Evolutionary conservation across 257 asterid genomes (phyloP), one percentile per base, ranked within the genome.

Genomic region (Scutellaria minor): DNA sequence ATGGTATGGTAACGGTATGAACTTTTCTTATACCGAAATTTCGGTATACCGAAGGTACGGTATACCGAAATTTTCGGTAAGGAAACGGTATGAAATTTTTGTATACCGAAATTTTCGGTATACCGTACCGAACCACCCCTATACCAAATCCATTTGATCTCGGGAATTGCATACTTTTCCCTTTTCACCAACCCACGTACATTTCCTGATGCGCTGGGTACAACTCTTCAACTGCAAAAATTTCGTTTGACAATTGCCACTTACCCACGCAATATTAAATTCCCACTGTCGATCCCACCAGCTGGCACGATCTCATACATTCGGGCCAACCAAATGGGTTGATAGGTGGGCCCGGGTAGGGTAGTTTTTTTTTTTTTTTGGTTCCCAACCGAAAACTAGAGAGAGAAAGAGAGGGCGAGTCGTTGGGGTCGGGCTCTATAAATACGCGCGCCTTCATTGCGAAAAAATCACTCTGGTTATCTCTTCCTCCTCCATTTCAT

Each of bases 171-270:
- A 31, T 7, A 14, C 39, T 64, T 52, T 3, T 2, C 5, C 37
- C 35, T 50, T 44, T 27, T 61, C 74, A 77, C 79, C 81, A 72
- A 78, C 81, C 61, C 59, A 35, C 4, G 83, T 82, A 75, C 83
- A 71, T 18, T 59, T 55, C 44, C 18, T 6, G 6, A 13, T 48
- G 74, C 77, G 54, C 68, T 0, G 5, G 0, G 83, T 78, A 62
- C 83, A 78, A 63, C 59, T 18, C 27, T 7, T 39, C 20, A 31
- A 37, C 9, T 4, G 27, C 58, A 3, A 8, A 35, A 24, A 8
- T 1, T 35, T 14, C 20, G 5, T 54, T 55, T 24, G 58, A 60
- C 56, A 53, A 54, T 52, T 58, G 56, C 75, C 56, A 53, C 62
- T 69, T 40, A 66, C 75, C 67, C 18, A 35, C n/a, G 6, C 8